phyloP scores from a whole-genome alignment of 2,329 filamentous ascomycete genomes.

The Phialophora verrucosa region DNA sequence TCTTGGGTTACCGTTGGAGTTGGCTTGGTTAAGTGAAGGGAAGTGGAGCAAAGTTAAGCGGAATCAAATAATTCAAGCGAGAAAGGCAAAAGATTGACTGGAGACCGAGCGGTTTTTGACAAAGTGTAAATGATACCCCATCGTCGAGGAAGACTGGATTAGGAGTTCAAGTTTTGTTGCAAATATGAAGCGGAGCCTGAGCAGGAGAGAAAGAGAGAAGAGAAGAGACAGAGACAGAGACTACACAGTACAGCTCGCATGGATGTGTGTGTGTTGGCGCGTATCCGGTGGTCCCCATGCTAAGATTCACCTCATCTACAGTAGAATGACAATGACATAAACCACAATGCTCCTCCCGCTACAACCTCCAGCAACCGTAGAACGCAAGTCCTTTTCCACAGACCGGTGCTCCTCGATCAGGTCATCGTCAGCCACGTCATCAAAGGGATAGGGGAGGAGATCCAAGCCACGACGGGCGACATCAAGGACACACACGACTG shows the following conservation, averaged over 20 bases:
- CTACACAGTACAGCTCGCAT: background rate
- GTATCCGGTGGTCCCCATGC: background rate
- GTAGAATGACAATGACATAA: background rate
- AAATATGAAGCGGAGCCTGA: background rate
- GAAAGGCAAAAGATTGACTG: background rate
- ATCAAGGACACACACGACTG: background rate
- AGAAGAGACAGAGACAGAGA: background rate
- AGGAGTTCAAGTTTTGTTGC: background rate
- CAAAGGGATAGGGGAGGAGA: background rate
- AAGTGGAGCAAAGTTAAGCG: background rate
- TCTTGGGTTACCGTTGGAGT: background rate
- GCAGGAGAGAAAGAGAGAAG: background rate
- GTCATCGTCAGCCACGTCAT: background rate
- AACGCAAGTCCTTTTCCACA: too few relatives aligned
- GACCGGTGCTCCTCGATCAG: too few relatives aligned
- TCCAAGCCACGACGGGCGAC: background rate
- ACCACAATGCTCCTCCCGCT: background rate
- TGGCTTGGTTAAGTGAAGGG: background rate
- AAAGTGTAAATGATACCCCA: conserved; percentile 2
- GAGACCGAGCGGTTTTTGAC: background rate
- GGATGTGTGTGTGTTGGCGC: background rate
- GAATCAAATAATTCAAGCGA: background rate
- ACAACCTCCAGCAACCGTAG: too few relatives aligned
- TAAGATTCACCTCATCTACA: conserved; percentile 1
- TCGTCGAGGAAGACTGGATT: background rate